Evolutionary conservation across 371 early-diverging fungal species (phyloP).

Genomic region (Rhizopus microsporus): DNA sequence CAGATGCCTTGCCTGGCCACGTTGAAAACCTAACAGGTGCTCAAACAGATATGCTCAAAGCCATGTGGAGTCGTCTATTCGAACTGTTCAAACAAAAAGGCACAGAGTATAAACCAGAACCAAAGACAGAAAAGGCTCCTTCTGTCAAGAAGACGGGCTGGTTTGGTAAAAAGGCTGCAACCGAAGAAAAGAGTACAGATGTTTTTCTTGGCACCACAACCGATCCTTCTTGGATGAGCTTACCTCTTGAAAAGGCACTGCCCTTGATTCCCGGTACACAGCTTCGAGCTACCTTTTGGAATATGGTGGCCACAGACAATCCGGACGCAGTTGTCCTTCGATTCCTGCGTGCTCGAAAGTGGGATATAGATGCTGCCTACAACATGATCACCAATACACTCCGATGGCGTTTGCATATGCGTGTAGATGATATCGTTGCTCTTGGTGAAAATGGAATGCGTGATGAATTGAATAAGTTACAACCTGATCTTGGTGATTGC

Average conservation of each 20-base stretch:
- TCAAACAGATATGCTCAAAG: constrained; percentile 53
- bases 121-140: constrained; percentile 20
- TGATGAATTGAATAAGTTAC: constrained; percentile 42
- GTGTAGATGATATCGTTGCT: constrained; percentile 56
- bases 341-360: constrained; percentile 80
- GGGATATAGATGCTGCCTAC: constrained; percentile 68
- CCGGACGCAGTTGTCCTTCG: constrained; percentile 71
- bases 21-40: constrained; percentile 51
- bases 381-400: constrained; percentile 64
- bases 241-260: constrained; percentile 44
- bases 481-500: constrained; percentile 45
- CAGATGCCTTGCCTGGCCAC: constrained; percentile 30
- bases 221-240: constrained; percentile 39
- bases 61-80: constrained; percentile 56
- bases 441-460: constrained; percentile 56
- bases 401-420: constrained; percentile 65
- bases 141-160: constrained; percentile 28
- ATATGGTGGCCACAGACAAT: constrained; percentile 60
- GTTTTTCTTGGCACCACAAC: constrained; percentile 54
- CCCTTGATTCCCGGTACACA: constrained; percentile 37
- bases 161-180: constrained; percentile 37
- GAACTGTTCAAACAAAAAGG: constrained; percentile 51
- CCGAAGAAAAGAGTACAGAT: constrained; percentile 36
- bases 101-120: constrained; percentile 26
- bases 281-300: constrained; percentile 53